phyloP scores from a whole-genome alignment of 164 flowering plant genomes.

The Annona cherimola region DNA sequence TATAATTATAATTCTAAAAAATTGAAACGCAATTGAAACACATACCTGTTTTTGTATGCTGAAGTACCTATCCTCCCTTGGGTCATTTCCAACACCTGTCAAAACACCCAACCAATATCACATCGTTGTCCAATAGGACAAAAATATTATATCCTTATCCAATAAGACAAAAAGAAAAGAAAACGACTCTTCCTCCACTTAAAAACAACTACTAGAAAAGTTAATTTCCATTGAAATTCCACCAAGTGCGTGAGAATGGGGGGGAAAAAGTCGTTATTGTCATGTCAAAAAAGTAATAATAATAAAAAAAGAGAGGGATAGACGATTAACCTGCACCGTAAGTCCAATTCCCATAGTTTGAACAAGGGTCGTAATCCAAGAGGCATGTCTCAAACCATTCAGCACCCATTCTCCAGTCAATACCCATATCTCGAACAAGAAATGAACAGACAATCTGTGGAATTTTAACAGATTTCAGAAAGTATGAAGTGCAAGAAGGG shows the following conservation, averaged over 20 bases:
- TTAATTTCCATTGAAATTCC: not conserved
- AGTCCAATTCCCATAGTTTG: constrained; percentile 99
- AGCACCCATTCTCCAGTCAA: constrained; percentile 99
- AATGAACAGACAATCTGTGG: constrained; percentile 90
- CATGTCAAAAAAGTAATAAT: too few relatives aligned
- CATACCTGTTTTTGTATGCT: constrained; percentile 95
- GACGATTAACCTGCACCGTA: constrained; percentile 77
- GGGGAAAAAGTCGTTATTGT: not conserved
- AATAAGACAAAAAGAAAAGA: not conserved
- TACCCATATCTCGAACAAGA: constrained; percentile 96
- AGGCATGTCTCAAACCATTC: constrained; percentile 98
- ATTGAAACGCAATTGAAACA: constrained; percentile 7
- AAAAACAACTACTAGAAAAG: not conserved
- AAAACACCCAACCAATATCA: not conserved
- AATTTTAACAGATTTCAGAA: not conserved
- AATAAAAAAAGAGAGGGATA: not conserved
- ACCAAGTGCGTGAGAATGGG: not conserved
- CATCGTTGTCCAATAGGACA: not conserved
- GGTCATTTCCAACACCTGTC: constrained; percentile 93
- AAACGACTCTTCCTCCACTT: not conserved
- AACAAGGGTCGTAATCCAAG: constrained; percentile 94
- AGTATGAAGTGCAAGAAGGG: not conserved
- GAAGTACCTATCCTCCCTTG: constrained; percentile 95
- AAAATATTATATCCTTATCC: not conserved
- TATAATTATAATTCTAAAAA: not conserved